A percentile compares a stretch with the other conserved stretches of the same genome.
Conservation (phyloP, 306 rosid species). For the Rubus parviflorus region DNA sequence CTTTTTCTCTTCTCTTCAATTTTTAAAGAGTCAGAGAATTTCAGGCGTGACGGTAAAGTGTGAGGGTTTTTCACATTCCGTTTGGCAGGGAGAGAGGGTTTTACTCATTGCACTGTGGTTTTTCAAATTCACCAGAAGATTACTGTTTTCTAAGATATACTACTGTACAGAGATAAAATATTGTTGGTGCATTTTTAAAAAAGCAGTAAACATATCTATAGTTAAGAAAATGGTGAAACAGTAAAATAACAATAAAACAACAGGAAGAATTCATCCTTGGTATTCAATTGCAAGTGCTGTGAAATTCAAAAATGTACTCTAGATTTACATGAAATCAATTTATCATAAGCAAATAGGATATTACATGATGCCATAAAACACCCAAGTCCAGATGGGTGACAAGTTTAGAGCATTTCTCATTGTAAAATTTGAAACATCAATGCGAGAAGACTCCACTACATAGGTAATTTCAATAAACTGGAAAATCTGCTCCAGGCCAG, state of each 20-base stretch:
- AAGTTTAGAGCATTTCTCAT: neutral
- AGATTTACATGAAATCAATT: neutral
- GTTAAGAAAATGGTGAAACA: neutral
- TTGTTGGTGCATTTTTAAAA: neutral
- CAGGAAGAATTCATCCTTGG: neutral
- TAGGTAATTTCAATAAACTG: neutral
- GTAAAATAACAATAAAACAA: neutral
- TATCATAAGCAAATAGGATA: neutral
- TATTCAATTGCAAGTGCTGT: neutral
- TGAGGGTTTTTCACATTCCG: no score
- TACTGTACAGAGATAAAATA: no score
- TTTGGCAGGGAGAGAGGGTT: no score
- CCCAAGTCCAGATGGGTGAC: neutral
- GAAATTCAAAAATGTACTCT: neutral
- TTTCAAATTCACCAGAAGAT: no score
- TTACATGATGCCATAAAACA: neutral
- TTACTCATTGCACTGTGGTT: no score
- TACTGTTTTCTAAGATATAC: no score
- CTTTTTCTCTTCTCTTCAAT: no score
- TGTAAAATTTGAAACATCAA: neutral
- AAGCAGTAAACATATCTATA: neutral
- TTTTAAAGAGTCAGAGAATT: no score
- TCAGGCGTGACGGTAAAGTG: no score
- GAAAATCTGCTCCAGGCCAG: neutral
- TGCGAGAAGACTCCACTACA: neutral